Conservation (phyloP, 305 asterid species). For the Rubia balearica region DNA sequence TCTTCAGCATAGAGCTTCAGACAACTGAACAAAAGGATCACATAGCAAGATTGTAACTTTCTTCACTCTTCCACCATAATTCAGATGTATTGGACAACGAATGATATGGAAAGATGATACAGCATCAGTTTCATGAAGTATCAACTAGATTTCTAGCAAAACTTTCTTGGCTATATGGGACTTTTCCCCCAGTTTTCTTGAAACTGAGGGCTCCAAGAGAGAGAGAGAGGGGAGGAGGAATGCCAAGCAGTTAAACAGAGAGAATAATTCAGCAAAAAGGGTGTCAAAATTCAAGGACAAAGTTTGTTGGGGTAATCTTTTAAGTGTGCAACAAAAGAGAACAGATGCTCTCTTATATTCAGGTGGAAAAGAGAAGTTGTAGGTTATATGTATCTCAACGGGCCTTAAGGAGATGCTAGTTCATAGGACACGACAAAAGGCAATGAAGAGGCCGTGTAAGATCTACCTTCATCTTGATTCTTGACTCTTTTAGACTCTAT, state of each 20-base stretch:
- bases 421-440: not conserved
- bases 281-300: slow-evolving; percentile 2
- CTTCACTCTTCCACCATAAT: slow-evolving; percentile 19
- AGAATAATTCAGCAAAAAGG: not conserved
- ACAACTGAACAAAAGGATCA: slow-evolving; percentile 3
- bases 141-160: slow-evolving; percentile 6
- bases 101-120: slow-evolving; percentile 36
- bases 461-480: not conserved
- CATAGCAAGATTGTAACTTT: slow-evolving; percentile 9
- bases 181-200: not conserved
- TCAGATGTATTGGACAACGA: slow-evolving; percentile 41
- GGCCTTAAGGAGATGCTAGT: not conserved
- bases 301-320: not conserved
- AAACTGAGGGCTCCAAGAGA: not conserved
- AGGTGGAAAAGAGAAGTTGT: not conserved
- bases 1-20: slow-evolving; percentile 6
- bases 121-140: slow-evolving; percentile 29
- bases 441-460: not conserved
- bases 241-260: not conserved
- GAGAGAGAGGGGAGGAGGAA: not conserved
- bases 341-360: not conserved
- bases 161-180: not conserved
- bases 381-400: not conserved
- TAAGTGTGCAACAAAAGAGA: not conserved
- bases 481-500: not conserved